Percentiles rank a stretch among this genome's conserved stretches.
phyloP scores from a whole-genome alignment of 495 filamentous ascomycete species.

The Aspergillus wentii region DNA sequence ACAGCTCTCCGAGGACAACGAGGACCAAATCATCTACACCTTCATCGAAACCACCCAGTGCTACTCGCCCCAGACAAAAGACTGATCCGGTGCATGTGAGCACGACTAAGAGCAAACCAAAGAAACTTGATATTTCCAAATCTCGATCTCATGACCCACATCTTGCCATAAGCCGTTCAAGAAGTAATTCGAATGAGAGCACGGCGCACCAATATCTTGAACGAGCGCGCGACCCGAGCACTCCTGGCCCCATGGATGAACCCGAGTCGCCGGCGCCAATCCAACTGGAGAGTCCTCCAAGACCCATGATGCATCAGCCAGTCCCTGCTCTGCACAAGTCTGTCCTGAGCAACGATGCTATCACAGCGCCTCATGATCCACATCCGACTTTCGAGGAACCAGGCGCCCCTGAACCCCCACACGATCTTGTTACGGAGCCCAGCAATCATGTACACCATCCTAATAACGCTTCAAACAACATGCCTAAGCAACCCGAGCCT shows the following conservation, averaged over 20 bases:
- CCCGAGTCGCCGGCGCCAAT: constrained; percentile 39
- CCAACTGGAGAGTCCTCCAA: constrained; percentile 22
- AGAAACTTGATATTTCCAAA: constrained; percentile 34
- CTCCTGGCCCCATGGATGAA: constrained; percentile 56
- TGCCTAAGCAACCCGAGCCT: constrained; percentile 13
- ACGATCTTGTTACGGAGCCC: neutral
- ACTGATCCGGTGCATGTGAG: constrained; percentile 17
- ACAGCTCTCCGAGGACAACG: constrained; percentile 36
- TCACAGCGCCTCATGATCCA: constrained; percentile 2
- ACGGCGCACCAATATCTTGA: constrained; percentile 15
- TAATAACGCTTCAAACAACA: neutral
- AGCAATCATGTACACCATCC: neutral
- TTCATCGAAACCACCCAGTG: constrained; percentile 18
- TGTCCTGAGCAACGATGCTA: constrained; percentile 1
- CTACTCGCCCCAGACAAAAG: constrained; percentile 27
- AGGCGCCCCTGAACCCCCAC: constrained; percentile 3
- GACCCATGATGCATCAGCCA: constrained; percentile 14
- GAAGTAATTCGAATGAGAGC: constrained; percentile 26
- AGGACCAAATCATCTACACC: constrained; percentile 25
- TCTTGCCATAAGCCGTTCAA: constrained; percentile 12
- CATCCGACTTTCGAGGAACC: constrained; percentile 12
- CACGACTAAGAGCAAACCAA: constrained; percentile 30
- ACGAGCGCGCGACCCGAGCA: constrained; percentile 29
- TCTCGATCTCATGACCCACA: constrained; percentile 24
- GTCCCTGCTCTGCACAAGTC: constrained; percentile 1